A percentile compares a stretch with the other conserved stretches of the same genome.
Conservation (phyloP, 352 stramenopile genomes). For the Pythium periplocum region DNA sequence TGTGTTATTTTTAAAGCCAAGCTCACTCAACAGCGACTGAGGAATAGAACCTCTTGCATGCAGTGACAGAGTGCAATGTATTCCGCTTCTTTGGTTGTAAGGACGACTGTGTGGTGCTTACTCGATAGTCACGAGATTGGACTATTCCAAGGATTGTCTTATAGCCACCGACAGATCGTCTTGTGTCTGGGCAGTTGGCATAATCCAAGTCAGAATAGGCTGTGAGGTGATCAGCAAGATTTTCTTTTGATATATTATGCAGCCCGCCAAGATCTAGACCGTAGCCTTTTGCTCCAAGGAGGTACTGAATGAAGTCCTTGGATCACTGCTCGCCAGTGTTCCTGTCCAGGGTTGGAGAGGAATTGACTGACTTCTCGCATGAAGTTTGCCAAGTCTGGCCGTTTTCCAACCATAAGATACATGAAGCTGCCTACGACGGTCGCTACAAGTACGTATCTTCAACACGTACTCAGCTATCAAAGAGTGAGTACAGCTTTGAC, state of each 20-base stretch:
- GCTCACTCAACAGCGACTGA: conserved; percentile 5
- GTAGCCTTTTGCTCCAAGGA: conserved; percentile 4
- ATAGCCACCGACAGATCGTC: conserved; percentile 8
- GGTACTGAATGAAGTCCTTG: conserved; percentile 8
- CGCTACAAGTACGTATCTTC: too few relatives aligned
- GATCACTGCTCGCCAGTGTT: conserved; percentile 12
- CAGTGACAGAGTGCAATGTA: conserved; percentile 8
- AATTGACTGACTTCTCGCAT: conserved; percentile 14
- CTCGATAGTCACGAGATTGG: conserved; percentile 8
- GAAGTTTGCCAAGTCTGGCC: conserved; percentile 5
- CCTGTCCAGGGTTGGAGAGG: conserved; percentile 7
- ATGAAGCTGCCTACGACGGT: conserved; percentile 16
- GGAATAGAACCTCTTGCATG: conserved; percentile 12
- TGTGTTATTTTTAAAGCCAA: conserved; percentile 1
- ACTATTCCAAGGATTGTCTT: conserved; percentile 1
- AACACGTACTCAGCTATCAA: too few relatives aligned
- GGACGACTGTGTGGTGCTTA: conserved; percentile 11
- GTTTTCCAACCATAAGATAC: conserved; percentile 20
- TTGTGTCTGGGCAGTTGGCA: conserved; percentile 6
- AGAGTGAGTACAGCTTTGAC: too few relatives aligned
- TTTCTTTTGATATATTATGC: background rate
- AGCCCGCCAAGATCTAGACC: conserved; percentile 8
- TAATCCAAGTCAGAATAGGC: conserved; percentile 10
- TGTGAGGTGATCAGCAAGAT: conserved; percentile 1
- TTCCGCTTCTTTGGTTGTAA: conserved; percentile 12